phyloP scores from a whole-genome alignment of 2,329 filamentous ascomycete species.

The Colletotrichum euphorbiae region DNA sequence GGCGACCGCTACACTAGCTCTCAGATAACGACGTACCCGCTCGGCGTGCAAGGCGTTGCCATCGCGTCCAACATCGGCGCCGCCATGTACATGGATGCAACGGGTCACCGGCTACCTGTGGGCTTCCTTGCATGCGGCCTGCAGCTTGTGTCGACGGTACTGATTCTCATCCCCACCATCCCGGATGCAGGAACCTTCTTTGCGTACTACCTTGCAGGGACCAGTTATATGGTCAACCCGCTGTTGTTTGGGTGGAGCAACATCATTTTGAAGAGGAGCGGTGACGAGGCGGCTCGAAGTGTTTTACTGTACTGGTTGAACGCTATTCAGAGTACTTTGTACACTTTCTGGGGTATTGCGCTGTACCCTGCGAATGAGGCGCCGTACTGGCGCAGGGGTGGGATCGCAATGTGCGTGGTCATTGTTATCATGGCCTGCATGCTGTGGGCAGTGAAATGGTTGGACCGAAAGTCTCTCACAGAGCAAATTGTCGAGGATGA shows the following conservation, averaged over 20 bases:
- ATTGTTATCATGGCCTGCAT: constrained; percentile 8
- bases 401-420: constrained; percentile 42
- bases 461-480: constrained; percentile 15
- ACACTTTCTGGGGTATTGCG: constrained; percentile 58
- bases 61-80: constrained; percentile 52
- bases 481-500: constrained; percentile 16
- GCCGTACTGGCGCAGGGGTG: constrained; percentile 53
- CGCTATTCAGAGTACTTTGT: constrained; percentile 52
- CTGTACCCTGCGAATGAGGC: constrained; percentile 56
- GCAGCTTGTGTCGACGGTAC: constrained; percentile 48
- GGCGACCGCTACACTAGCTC: constrained; percentile 42
- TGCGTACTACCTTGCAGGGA: constrained; percentile 53
- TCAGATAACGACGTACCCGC: constrained; percentile 52
- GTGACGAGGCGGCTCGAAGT: constrained; percentile 54
- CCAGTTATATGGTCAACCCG: constrained; percentile 54
- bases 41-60: constrained; percentile 52
- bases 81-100: constrained; percentile 50
- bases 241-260: constrained; percentile 48
- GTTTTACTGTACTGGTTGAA: constrained; percentile 56
- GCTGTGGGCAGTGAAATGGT: constrained; percentile 25
- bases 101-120: constrained; percentile 49
- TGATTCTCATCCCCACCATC: constrained; percentile 49
- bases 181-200: constrained; percentile 49
- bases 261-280: constrained; percentile 13
- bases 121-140: constrained; percentile 48